Evolutionary conservation across 179 eudicot genomes (phyloP).

Genomic region (Silene coronaria): DNA sequence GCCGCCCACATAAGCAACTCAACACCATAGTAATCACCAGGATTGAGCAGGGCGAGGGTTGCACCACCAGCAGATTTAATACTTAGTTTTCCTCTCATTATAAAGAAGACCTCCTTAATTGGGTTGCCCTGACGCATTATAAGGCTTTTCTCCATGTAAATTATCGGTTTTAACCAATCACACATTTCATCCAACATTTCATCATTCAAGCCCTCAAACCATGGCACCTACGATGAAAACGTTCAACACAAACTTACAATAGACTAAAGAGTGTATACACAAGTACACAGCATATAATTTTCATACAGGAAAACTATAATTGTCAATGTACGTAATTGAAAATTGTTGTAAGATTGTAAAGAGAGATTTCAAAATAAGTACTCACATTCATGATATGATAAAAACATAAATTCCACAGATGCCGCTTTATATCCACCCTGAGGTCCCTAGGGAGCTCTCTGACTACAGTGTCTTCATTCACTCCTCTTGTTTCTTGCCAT

Average conservation of each 20-base stretch:
- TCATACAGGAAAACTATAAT: no score
- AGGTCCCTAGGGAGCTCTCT: constrained; percentile 52
- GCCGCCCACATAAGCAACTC: constrained; percentile 70
- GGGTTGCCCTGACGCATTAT: constrained; percentile 62
- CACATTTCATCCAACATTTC: constrained; percentile 49
- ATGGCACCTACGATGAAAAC: constrained; percentile 41
- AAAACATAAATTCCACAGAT: constrained; percentile 36
- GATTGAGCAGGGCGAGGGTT: constrained; percentile 46
- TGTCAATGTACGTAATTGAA: no score
- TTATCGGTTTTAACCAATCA: constrained; percentile 51
- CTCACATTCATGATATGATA: constrained; percentile 45
- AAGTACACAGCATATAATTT: no score
- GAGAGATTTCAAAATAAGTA: background rate
- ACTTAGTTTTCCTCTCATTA: constrained; percentile 54
- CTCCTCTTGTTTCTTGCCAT: constrained; percentile 63
- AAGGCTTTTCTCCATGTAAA: constrained; percentile 48
- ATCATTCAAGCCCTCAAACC: constrained; percentile 56
- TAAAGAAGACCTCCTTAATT: constrained; percentile 59
- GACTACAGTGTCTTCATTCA: constrained; percentile 49
- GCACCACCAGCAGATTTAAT: constrained; percentile 63
- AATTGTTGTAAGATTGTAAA: background rate
- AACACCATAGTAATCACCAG: constrained; percentile 60
- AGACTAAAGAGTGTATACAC: no score
- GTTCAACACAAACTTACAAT: background rate
- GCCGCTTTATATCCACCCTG: constrained; percentile 50